These are phyloP conservation scores for Candida maesae DNA, from an alignment of 805 yeast species.

Conservation along the genomic window DNA sequence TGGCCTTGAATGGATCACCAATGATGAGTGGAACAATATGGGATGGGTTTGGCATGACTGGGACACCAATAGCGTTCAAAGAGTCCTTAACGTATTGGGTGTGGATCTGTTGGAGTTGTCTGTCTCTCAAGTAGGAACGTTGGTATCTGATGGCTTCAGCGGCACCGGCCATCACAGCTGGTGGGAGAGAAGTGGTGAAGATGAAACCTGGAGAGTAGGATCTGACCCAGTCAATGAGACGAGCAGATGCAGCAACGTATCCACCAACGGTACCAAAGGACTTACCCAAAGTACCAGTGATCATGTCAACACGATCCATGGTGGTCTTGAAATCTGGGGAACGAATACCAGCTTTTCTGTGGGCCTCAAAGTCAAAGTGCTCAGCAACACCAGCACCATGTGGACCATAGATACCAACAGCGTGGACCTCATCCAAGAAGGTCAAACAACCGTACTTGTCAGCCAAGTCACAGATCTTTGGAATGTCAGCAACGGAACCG, in stretches of 20 bases:
- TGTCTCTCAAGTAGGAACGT: constrained; percentile 68
- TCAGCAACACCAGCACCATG: constrained; percentile 99
- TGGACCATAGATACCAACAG: constrained; percentile 98
- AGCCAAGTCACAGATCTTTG: constrained; percentile 89
- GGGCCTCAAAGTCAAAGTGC: constrained; percentile 85
- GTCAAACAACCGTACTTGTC: constrained; percentile 97
- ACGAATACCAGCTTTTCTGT: constrained; percentile 62
- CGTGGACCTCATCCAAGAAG: constrained; percentile 97
- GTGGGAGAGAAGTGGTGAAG: constrained; percentile 95
- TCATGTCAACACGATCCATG: constrained; percentile 89
- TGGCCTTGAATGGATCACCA: constrained; percentile 92
- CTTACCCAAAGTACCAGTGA: constrained; percentile 97
- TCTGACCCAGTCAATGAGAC: constrained; percentile 90
- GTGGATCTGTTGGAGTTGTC: constrained; percentile 80
- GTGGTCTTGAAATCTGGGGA: constrained; percentile 54
- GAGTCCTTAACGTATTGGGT: constrained; percentile 80
- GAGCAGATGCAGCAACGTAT: constrained; percentile 84
- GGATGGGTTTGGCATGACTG: constrained; percentile 96
- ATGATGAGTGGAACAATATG: constrained; percentile 95
- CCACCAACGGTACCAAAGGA: constrained; percentile 98
- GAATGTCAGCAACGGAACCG: constrained; percentile 94
- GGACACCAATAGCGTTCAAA: constrained; percentile 71
- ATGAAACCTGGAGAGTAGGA: constrained; percentile 97
- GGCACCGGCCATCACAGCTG: constrained; percentile 97
- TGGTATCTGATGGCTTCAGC: constrained; percentile 82